Evolutionary conservation across 2,329 filamentous ascomycete species (phyloP).

Genomic region (Fusarium albidum): DNA sequence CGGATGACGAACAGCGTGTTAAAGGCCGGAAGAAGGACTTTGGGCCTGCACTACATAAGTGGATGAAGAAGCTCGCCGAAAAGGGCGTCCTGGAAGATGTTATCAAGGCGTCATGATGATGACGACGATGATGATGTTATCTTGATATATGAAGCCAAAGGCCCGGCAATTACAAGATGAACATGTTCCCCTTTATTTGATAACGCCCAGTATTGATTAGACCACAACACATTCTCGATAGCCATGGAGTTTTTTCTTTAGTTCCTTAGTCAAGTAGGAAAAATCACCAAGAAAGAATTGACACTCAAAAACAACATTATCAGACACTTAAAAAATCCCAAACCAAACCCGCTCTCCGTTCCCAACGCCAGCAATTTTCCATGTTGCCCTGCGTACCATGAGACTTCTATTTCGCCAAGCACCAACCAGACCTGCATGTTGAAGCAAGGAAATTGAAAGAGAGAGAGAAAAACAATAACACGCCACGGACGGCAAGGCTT

Average conservation of each 20-base stretch:
- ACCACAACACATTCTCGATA: not conserved
- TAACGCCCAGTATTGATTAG: no score
- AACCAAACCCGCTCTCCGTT: not conserved
- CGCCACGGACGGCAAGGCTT: slow-evolving; percentile 15
- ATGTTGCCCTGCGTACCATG: not conserved
- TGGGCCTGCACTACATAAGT: slow-evolving; percentile 71
- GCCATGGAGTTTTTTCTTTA: not conserved
- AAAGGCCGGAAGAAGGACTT: slow-evolving; percentile 71
- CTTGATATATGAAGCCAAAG: not conserved
- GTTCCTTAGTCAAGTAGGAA: not conserved
- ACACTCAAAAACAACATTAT: not conserved
- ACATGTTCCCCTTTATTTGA: not conserved
- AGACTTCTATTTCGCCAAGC: slow-evolving; percentile 3
- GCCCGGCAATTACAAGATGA: not conserved
- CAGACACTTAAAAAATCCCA: slow-evolving; percentile 6
- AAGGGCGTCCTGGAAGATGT: slow-evolving; percentile 65
- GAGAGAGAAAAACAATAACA: not conserved
- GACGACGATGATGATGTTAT: no score
- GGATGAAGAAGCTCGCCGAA: slow-evolving; percentile 74
- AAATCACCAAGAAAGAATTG: not conserved
- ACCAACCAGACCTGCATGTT: slow-evolving; percentile 3
- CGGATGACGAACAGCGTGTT: slow-evolving; percentile 61
- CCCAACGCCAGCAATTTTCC: slow-evolving; percentile 3
- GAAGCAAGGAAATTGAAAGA: slow-evolving; percentile 3
- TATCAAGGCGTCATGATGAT: slow-evolving; percentile 39